phyloP scores from a whole-genome alignment of 495 filamentous ascomycete species.

The Neurospora terricola region DNA sequence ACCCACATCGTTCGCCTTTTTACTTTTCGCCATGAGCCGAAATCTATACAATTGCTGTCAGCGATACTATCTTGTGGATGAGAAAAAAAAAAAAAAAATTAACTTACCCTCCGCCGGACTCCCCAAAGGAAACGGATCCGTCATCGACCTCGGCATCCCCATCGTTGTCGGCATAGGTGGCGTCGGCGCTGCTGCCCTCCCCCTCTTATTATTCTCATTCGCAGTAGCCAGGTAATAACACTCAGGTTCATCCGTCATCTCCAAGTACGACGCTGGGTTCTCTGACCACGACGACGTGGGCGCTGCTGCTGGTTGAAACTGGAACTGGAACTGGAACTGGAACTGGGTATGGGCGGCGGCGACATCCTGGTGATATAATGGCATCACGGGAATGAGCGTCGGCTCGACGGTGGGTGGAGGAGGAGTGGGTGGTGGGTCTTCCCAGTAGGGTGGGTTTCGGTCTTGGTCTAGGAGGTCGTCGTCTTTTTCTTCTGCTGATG shows the following conservation, averaged over 20 bases:
- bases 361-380: neutral
- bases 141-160: neutral
- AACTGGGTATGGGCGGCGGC: neutral
- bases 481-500: neutral
- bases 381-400: neutral
- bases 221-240: neutral
- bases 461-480: neutral
- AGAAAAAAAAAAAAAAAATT: neutral
- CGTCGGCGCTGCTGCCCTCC: neutral
- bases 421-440: constrained; percentile 2
- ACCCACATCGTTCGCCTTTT: neutral
- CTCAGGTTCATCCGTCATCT: constrained; percentile 18
- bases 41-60: neutral
- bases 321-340: constrained; percentile 1
- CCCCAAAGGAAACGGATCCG: neutral
- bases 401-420: neutral
- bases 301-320: constrained; percentile 1
- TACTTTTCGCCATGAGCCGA: neutral
- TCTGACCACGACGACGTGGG: constrained; percentile 7
- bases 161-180: neutral
- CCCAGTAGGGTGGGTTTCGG: constrained; percentile 1
- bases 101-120: neutral
- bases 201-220: neutral
- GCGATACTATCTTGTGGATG: neutral
- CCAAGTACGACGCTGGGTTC: constrained; percentile 22